phyloP scores from a whole-genome alignment of 805 yeast species.

The Cyberlindnera americana region DNA sequence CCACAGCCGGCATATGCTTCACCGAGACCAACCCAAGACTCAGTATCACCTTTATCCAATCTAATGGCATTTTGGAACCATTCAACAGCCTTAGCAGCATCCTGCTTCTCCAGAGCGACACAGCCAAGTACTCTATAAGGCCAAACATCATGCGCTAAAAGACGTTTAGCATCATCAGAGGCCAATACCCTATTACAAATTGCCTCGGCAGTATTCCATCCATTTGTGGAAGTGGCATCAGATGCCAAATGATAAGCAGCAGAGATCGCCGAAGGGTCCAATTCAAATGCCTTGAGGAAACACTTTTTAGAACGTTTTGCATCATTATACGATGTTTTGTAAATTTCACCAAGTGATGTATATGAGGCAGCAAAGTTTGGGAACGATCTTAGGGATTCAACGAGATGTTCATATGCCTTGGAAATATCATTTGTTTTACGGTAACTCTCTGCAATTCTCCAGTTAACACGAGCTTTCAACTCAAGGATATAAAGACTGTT shows the following conservation, averaged over 20 bases:
- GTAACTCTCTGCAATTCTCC: conserved; percentile 73
- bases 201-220: conserved; percentile 84
- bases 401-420: conserved; percentile 56
- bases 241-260: conserved; percentile 74
- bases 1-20: conserved; percentile 89
- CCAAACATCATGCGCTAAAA: conserved; percentile 59
- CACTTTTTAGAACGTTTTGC: conserved; percentile 73
- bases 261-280: conserved; percentile 68
- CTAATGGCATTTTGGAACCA: conserved; percentile 86
- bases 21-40: conserved; percentile 96
- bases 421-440: conserved; percentile 33
- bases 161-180: conserved; percentile 56
- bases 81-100: conserved; percentile 77
- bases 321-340: conserved; percentile 56
- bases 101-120: conserved; percentile 64
- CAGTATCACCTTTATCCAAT: conserved; percentile 57
- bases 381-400: conserved; percentile 59
- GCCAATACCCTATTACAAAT: conserved; percentile 63
- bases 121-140: conserved; percentile 87
- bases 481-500: conserved; percentile 51
- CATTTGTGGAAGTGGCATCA: conserved; percentile 60
- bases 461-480: conserved; percentile 54
- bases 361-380: conserved; percentile 74
- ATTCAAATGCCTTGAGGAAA: conserved; percentile 83
- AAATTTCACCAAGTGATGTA: conserved; percentile 77